A percentile compares a stretch with the other conserved stretches of the same genome.
These are phyloP conservation scores for Schizonepeta tenuifolia DNA, from an alignment of 257 asterid species.

Conservation along the genomic window DNA sequence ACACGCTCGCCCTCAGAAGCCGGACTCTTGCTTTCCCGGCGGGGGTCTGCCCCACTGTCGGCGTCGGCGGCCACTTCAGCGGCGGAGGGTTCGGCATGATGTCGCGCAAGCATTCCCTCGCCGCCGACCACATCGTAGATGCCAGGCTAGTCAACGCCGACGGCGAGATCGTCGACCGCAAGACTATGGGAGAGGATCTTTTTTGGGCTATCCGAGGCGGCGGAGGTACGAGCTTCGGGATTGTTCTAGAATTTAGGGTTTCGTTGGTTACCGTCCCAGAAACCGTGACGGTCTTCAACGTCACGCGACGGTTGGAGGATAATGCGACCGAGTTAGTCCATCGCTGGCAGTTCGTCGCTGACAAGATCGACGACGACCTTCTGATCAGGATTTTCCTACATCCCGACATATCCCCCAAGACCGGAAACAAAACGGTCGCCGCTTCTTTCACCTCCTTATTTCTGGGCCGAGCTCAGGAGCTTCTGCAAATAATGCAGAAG, in stretches of 20 bases:
- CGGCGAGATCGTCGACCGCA: slow-evolving; percentile 32
- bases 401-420: slow-evolving; percentile 8
- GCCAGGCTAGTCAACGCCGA: slow-evolving; percentile 35
- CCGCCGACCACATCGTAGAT: slow-evolving; percentile 40
- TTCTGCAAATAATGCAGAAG: slow-evolving; percentile 35
- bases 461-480: slow-evolving; percentile 44
- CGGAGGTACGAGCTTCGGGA: slow-evolving; percentile 39
- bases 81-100: slow-evolving; percentile 56
- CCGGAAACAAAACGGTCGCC: slow-evolving; percentile 25
- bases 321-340: slow-evolving; percentile 31
- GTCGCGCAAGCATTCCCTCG: slow-evolving; percentile 31
- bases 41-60: slow-evolving; percentile 35
- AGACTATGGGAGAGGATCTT: slow-evolving; percentile 43
- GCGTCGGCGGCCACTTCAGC: slow-evolving; percentile 45
- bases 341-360: slow-evolving; percentile 36
- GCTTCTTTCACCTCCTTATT: slow-evolving; percentile 37
- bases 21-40: slow-evolving; percentile 40
- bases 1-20: slow-evolving; percentile 35
- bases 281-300: slow-evolving; percentile 40
- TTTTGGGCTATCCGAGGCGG: slow-evolving; percentile 47
- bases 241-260: slow-evolving; percentile 37
- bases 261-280: slow-evolving; percentile 27
- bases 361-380: slow-evolving; percentile 34
- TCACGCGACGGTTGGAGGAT: slow-evolving; percentile 29
- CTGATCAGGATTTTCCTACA: slow-evolving; percentile 27